Conservation (phyloP, 148 eudicot genomes). For the Dianthus caryophyllus region DNA sequence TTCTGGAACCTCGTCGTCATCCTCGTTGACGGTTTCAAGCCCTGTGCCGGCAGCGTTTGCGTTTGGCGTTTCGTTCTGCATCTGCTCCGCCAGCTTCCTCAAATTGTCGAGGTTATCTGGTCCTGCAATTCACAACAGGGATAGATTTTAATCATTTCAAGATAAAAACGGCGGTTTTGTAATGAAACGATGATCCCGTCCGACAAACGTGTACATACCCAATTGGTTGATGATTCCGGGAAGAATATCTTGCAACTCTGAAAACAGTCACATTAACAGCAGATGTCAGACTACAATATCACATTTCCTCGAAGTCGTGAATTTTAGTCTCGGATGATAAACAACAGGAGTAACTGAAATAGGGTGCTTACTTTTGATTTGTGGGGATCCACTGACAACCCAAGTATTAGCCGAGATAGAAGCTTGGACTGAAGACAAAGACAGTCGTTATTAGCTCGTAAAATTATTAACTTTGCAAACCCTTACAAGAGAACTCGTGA, state of each 20-base stretch:
- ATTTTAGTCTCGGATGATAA: not conserved
- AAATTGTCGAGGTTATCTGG: slow-evolving; percentile 89
- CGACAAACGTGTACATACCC: slow-evolving; percentile 41
- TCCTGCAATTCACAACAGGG: slow-evolving; percentile 37
- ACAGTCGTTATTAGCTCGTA: not conserved
- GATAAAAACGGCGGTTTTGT: not conserved
- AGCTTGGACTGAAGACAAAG: slow-evolving; percentile 70
- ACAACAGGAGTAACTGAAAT: not conserved
- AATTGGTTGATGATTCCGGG: slow-evolving; percentile 85
- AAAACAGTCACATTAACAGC: not conserved
- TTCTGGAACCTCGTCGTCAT: slow-evolving; percentile 90
- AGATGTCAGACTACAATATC: not conserved
- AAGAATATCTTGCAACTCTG: slow-evolving; percentile 88
- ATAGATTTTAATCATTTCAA: not conserved
- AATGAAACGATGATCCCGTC: not conserved
- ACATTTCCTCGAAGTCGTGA: not conserved
- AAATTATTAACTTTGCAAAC: not conserved
- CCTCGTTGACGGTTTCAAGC: slow-evolving; percentile 41
- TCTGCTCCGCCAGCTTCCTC: slow-evolving; percentile 74
- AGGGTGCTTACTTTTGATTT: slow-evolving; percentile 64
- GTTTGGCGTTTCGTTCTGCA: slow-evolving; percentile 60
- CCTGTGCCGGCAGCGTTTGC: slow-evolving; percentile 35
- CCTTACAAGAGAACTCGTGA: not conserved
- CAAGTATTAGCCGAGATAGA: slow-evolving; percentile 88
- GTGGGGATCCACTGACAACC: slow-evolving; percentile 94